Evolutionary conservation across 306 rosid genomes (phyloP), one percentile per base, ranked within the genome.

Genomic region (Begonia masoniana): DNA sequence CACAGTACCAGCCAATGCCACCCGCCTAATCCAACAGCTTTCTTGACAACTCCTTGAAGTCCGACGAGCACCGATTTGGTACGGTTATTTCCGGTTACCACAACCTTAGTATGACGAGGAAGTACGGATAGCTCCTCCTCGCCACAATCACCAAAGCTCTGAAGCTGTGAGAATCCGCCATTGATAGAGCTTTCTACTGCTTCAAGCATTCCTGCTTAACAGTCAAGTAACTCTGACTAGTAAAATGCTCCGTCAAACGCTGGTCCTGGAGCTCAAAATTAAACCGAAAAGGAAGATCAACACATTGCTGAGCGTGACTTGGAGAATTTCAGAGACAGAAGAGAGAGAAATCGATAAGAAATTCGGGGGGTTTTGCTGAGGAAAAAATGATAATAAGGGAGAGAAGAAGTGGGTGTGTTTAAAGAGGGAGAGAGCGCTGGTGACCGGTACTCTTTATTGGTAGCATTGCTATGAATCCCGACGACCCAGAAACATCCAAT

Each of bases 51-150:
- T 6, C 99, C 99, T 64, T 74, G 96, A 4, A 91, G 94, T 58
- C 99, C 99, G 36, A 91, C 96, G n/a, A 91, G 99, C 11, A 91
- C 99, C 9, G 99, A 91, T 73, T 91, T 91, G 49, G 99, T 91
- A 23, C 99, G 74, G 74, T 91, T 91, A 47, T 91, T 91, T 45
- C 99, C 99, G 2, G 99, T 91, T 0, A 91, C 99, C 16, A 91
- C 96, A 21, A 91, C 99, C 64, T 91, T 91, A 11, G 99, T 91
- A 52, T 91, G 99, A 49, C 94, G 96, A 56, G 99, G 99, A 11
- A 91, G 88, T 65, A 91, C 96, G 4, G 99, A 83, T 2, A 91
- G 87, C 81, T 91, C 99, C 64, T 91, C 99, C 48, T 91, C 99
- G 31, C 99, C 83, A 15, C 96, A 85, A 43, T 91, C 99, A 3